These are phyloP conservation scores for Pezicula radicicola DNA, from an alignment of 2,329 filamentous ascomycete genomes.

Conservation along the genomic window DNA sequence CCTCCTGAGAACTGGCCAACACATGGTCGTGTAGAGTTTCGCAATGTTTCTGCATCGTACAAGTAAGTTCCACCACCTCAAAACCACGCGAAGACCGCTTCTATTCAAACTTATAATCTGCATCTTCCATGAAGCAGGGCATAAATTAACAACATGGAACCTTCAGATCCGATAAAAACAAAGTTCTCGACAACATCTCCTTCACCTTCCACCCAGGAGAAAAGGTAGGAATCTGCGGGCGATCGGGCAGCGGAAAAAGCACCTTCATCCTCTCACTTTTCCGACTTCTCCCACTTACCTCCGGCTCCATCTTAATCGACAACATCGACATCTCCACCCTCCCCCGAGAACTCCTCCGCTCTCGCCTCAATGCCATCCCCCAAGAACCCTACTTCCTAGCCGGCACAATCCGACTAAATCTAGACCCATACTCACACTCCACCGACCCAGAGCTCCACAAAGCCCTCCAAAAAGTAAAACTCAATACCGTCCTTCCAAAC, in stretches of 20 bases:
- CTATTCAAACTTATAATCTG: not conserved
- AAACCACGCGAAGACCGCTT: not conserved
- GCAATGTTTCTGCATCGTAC: slow-evolving; percentile 5
- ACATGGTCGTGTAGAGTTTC: slow-evolving; percentile 6
- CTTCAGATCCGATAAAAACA: not conserved
- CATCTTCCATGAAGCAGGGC: not conserved
- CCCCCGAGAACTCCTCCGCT: slow-evolving; percentile 35
- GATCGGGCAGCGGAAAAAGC: slow-evolving; percentile 36
- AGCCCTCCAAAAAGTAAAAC: not conserved
- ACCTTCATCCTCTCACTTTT: slow-evolving; percentile 40
- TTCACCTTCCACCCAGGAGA: slow-evolving; percentile 33
- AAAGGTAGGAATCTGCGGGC: slow-evolving; percentile 48
- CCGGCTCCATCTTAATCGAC: slow-evolving; percentile 38
- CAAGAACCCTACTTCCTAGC: slow-evolving; percentile 40
- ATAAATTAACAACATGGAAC: not conserved
- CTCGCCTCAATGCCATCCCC: slow-evolving; percentile 37
- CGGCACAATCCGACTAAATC: slow-evolving; percentile 27
- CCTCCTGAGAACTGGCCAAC: slow-evolving; percentile 7
- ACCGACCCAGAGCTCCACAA: slow-evolving; percentile 3
- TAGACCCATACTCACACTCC: slow-evolving; percentile 33
- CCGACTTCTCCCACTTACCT: slow-evolving; percentile 41
- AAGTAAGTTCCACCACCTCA: not conserved
- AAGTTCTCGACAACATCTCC: slow-evolving; percentile 6
- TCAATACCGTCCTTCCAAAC: slow-evolving; percentile 8
- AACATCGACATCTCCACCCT: slow-evolving; percentile 36